Percentiles rank a stretch among this genome's conserved stretches.
Evolutionary conservation across 768 basidiomycete species (phyloP).

Genomic region (Guyanaporus albipodus): DNA sequence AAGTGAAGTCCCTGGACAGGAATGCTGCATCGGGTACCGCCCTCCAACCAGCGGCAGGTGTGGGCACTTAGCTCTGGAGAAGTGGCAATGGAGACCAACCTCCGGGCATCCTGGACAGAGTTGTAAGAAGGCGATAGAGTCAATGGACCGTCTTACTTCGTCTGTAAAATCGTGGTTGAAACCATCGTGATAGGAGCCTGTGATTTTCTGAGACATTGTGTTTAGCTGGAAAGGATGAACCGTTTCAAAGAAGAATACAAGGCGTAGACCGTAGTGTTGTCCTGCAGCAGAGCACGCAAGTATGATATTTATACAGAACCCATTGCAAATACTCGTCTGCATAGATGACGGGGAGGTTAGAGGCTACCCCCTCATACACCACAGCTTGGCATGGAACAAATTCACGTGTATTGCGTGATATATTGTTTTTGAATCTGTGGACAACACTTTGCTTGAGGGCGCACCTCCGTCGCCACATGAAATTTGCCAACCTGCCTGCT

Average conservation of each 20-base stretch:
- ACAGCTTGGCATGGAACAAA: constrained; percentile 28
- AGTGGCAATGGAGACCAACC: constrained; percentile 24
- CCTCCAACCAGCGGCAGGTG: constrained; percentile 22
- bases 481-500: background rate
- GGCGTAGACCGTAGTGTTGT: background rate
- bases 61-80: constrained; percentile 26
- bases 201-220: constrained; percentile 19
- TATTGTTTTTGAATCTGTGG: constrained; percentile 8
- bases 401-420: constrained; percentile 18
- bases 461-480: constrained; percentile 12
- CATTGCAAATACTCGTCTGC: background rate
- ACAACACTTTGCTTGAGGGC: constrained; percentile 1
- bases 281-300: background rate
- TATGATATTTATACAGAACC: constrained; percentile 19
- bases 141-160: constrained; percentile 22
- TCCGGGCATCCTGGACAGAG: constrained; percentile 21
- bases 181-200: constrained; percentile 16
- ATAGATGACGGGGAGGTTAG: background rate
- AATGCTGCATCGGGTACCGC: constrained; percentile 8
- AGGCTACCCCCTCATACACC: background rate
- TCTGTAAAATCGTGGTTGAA: constrained; percentile 31
- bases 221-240: background rate
- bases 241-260: background rate
- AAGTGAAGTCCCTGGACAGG: constrained; percentile 18
- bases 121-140: constrained; percentile 2